Conservation (phyloP, 176 grass and related monocot genomes). For the Themeda triandra region DNA sequence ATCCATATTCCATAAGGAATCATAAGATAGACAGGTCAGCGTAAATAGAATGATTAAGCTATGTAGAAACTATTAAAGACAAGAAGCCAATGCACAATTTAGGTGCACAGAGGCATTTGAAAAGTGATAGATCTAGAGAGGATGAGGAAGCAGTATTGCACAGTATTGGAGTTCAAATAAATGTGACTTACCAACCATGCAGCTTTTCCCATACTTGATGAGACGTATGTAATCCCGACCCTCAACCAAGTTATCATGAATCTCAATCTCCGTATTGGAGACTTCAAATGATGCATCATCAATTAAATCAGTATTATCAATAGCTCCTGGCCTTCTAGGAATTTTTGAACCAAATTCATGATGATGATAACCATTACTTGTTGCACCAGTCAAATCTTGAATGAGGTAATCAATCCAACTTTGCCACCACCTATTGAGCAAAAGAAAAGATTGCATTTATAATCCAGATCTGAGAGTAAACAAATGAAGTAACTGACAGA, state of each 20-base stretch:
- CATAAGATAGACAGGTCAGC: neutral
- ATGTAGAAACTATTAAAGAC: neutral
- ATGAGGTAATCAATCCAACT: slow-evolving; percentile 96
- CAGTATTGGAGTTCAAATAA: neutral
- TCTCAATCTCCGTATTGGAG: slow-evolving; percentile 85
- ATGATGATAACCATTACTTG: slow-evolving; percentile 75
- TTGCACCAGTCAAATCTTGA: slow-evolving; percentile 65
- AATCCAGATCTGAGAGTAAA: slow-evolving; percentile 5
- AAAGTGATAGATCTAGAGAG: slow-evolving; percentile 10
- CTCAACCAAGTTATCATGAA: slow-evolving; percentile 92
- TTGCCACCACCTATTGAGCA: slow-evolving; percentile 91
- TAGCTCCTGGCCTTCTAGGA: slow-evolving; percentile 68
- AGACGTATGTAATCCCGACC: slow-evolving; percentile 96
- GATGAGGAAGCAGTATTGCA: no score
- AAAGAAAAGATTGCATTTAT: slow-evolving; percentile 19
- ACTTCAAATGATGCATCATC: slow-evolving; percentile 70
- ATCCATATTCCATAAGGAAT: neutral
- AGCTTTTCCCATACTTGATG: slow-evolving; percentile 91
- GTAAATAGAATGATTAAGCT: slow-evolving; percentile 14
- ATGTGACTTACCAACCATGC: slow-evolving; percentile 70
- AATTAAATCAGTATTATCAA: slow-evolving; percentile 93
- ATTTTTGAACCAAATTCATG: slow-evolving; percentile 50
- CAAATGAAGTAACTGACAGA: slow-evolving; percentile 5
- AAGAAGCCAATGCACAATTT: neutral
- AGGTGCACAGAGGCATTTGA: neutral